These are phyloP conservation scores for Grosmannia serpens DNA, from an alignment of 2,329 filamentous ascomycete genomes.

Conservation along the genomic window DNA sequence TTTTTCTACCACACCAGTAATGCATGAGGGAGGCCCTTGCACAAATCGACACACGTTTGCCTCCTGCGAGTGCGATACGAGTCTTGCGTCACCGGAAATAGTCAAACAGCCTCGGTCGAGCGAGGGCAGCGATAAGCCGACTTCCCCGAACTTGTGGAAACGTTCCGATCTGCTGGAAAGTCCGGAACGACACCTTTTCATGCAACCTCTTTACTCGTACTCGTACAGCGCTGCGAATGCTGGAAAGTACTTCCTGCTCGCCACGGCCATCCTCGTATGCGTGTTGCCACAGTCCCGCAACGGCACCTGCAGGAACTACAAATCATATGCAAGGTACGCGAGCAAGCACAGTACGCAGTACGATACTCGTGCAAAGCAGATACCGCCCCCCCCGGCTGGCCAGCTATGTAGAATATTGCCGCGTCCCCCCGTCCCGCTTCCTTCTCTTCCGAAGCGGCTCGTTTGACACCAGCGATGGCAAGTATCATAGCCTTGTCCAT, in stretches of 20 bases:
- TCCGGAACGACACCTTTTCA: not conserved
- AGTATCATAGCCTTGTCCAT: no score
- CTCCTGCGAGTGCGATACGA: not conserved
- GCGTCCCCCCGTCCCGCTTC: not conserved
- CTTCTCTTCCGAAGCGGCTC: not conserved
- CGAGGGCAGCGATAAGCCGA: not conserved
- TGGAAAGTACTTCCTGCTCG: no score
- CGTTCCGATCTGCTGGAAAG: constrained; percentile 4
- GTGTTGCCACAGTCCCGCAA: not conserved
- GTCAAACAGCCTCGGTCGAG: not conserved
- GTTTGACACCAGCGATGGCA: no score
- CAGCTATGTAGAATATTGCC: no score
- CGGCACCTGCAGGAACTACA: constrained; percentile 1
- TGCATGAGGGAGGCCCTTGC: not conserved
- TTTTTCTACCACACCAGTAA: not conserved
- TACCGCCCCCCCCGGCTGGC: no score
- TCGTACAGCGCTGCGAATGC: not conserved
- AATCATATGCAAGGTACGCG: constrained; percentile 2
- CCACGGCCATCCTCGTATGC: not conserved
- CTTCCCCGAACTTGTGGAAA: not conserved
- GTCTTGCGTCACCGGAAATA: not conserved
- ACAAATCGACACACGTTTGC: not conserved
- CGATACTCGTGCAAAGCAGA: no score
- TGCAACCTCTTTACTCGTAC: constrained; percentile 1
- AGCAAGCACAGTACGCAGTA: not conserved